phyloP scores from a whole-genome alignment of 495 filamentous ascomycete genomes.

The Neurospora intermedia region DNA sequence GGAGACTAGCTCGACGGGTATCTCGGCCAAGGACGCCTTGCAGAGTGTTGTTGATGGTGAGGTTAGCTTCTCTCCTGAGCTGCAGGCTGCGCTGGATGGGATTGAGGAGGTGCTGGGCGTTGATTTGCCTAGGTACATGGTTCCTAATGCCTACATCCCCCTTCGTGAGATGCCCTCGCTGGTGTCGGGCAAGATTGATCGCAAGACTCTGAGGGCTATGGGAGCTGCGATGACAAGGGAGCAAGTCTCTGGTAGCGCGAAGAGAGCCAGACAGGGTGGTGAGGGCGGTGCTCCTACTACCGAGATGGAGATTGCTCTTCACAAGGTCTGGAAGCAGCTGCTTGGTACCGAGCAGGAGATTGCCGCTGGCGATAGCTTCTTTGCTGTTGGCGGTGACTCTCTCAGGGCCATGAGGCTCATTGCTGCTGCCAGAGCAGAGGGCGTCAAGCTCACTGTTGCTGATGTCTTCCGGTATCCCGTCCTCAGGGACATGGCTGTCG shows the following conservation, averaged over 20 bases:
- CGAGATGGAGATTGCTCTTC: conserved; percentile 19
- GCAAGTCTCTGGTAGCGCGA: conserved; percentile 18
- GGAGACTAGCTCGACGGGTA: conserved; percentile 15
- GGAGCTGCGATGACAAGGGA: conserved; percentile 25
- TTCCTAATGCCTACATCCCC: conserved; percentile 52
- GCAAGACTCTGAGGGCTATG: conserved; percentile 40
- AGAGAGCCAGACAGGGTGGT: conserved; percentile 7
- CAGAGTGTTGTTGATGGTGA: conserved; percentile 10
- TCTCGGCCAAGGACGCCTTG: conserved; percentile 2
- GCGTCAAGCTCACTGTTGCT: conserved; percentile 30
- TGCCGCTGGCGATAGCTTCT: conserved; percentile 37
- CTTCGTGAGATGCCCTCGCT: conserved; percentile 43
- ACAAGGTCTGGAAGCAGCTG: conserved; percentile 21
- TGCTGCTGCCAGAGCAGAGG: conserved; percentile 28
- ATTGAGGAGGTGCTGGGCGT: conserved; percentile 26
- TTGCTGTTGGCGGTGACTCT: conserved; percentile 43
- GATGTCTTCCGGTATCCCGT: conserved; percentile 33
- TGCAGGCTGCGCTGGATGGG: conserved; percentile 16
- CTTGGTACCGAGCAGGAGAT: conserved; percentile 18
- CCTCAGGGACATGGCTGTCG: conserved; percentile 28
- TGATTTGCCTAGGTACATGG: conserved; percentile 43
- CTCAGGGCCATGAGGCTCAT: conserved; percentile 44
- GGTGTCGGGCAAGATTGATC: conserved; percentile 51
- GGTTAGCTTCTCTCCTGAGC: conserved; percentile 12
- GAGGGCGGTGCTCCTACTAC: conserved; percentile 12